These are phyloP conservation scores for Plasmodium fragile DNA, from an alignment of 169 alveolate genomes.

Conservation along the genomic window DNA sequence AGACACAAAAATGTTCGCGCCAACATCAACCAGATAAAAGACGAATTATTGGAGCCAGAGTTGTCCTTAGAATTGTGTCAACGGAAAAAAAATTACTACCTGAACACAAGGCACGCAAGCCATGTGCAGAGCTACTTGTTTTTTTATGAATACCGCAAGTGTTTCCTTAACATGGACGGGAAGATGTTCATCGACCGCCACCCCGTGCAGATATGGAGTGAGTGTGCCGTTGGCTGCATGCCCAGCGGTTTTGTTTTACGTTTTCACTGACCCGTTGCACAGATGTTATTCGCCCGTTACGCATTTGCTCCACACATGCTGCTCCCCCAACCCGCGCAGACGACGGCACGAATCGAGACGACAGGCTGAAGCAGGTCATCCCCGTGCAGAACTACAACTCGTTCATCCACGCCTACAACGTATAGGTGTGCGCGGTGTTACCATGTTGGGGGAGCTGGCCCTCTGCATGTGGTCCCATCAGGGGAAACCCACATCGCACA, in stretches of 20 bases:
- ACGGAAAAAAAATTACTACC: conserved; percentile 34
- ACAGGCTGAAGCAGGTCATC: not conserved
- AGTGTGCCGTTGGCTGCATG: not conserved
- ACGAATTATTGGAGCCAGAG: not conserved
- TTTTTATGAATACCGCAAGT: conserved; percentile 61
- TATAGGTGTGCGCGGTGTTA: not conserved
- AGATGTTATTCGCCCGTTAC: not conserved
- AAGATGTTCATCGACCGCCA: conserved; percentile 34
- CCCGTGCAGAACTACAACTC: conserved; percentile 51
- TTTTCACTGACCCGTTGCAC: no score
- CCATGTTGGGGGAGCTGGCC: not conserved
- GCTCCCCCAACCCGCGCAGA: not conserved
- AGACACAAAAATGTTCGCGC: not conserved
- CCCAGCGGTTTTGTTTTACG: not conserved
- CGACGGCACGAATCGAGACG: conserved; percentile 25
- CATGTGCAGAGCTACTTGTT: conserved; percentile 43
- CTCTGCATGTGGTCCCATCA: no score
- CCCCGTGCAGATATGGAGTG: conserved; percentile 39
- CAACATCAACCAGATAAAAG: conserved; percentile 26
- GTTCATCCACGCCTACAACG: conserved; percentile 37
- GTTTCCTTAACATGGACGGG: conserved; percentile 55
- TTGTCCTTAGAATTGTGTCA: conserved; percentile 35
- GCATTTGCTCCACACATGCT: not conserved
- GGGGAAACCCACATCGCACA: no score
- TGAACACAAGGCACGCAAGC: conserved; percentile 26